These are phyloP conservation scores for Trichophyton rubrum DNA, from an alignment of 2,329 filamentous ascomycete species.

Conservation along the genomic window DNA sequence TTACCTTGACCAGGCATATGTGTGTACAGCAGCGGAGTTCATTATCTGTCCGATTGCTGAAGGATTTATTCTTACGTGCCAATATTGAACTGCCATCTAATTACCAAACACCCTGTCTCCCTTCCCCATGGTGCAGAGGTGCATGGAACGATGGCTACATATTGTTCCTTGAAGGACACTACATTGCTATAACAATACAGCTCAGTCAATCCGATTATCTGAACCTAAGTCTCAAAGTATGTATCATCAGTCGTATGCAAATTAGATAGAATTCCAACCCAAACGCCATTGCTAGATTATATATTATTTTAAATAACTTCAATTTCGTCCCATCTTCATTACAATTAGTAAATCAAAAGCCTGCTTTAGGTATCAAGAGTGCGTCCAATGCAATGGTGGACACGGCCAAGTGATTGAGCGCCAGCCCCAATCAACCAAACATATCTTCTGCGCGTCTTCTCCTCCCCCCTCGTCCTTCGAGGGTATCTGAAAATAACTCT, in stretches of 20 bases:
- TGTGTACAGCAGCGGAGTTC: constrained; percentile 55
- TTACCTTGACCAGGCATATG: constrained; percentile 43
- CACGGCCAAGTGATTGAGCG: background rate
- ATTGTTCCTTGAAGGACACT: constrained; percentile 31
- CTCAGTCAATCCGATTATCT: background rate
- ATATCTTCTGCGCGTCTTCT: constrained; percentile 61
- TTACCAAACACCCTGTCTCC: constrained; percentile 39
- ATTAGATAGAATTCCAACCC: background rate
- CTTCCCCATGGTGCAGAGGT: constrained; percentile 30
- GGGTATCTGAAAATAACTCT: constrained; percentile 53
- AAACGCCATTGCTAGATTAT: constrained; percentile 1
- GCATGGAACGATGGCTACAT: constrained; percentile 39
- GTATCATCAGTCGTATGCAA: background rate
- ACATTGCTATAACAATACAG: background rate
- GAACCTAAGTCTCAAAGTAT: background rate
- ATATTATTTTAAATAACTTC: background rate
- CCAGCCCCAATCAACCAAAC: constrained; percentile 40
- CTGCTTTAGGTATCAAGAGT: background rate
- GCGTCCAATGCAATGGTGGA: background rate
- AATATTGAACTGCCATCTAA: constrained; percentile 41
- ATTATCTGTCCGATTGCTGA: constrained; percentile 52
- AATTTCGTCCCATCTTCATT: background rate
- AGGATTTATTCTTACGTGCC: constrained; percentile 54
- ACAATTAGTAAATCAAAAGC: background rate
- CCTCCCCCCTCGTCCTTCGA: constrained; percentile 45